Evolutionary conservation across 495 filamentous ascomycete species (phyloP), one percentile per base, ranked within the genome.

Genomic region (Sporormia fimetaria): DNA sequence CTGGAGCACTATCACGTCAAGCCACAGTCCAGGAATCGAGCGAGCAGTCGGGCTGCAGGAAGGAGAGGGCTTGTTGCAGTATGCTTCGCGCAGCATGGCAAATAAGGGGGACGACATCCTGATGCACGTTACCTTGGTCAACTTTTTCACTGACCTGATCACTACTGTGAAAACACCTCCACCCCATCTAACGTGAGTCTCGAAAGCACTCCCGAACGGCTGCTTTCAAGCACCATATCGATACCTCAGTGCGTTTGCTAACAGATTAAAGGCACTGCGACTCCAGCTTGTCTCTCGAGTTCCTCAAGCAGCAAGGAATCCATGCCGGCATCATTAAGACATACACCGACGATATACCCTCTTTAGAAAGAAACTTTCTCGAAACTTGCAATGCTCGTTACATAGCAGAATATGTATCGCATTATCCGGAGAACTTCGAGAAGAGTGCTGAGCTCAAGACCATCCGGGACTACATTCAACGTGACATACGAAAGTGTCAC

Each of bases 121-220:
- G 45, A 82, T 93, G 80, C 81, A 88, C 46, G 69, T 83, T 51
- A 83, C 68, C 14, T 61, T 90, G 33, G 65, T 92, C 33, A 75
- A 83, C 49, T 90, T 90, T 55, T 84, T 52, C 49, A 40, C 52
- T n/a, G 51, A 60, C 12, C 45, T 64, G 16, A 51, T 64, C 36
- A 26, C 39, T 11, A 49, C 49, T n/a, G 51, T 47, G 9, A 40
- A 21, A 30, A 37, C 40, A 15, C 42, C 24, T n/a, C n/a, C n/a
- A 11, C 29, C 52, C 7, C 21, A 38, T 15, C 30, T 43, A 3
- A 36, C 34, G 37, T 42, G 42, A 10, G 26, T 22, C 14, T 12
- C 30, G n/a, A n/a, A n/a, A n/a, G n/a, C n/a, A n/a, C n/a, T n/a
- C n/a, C n/a, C n/a, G n/a, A n/a, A n/a, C n/a, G n/a, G n/a, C n/a